Conservation (phyloP, 768 basidiomycete species). For the Amanita brunnescens region DNA sequence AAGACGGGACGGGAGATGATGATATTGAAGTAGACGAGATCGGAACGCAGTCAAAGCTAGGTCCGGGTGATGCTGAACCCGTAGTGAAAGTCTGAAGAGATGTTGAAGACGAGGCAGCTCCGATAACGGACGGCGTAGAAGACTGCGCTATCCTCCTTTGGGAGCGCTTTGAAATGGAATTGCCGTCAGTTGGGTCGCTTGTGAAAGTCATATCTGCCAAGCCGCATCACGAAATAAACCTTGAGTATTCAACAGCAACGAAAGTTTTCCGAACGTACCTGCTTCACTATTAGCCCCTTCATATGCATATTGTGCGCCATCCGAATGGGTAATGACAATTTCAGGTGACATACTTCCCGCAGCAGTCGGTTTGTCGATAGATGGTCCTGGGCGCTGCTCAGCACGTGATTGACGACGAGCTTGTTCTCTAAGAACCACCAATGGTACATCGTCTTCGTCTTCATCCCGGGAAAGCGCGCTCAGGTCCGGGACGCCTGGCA, state of each 20-base stretch:
- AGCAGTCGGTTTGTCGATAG: not conserved
- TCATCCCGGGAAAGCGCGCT: not conserved
- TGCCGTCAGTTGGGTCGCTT: not conserved
- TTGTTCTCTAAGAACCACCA: not conserved
- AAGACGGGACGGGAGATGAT: not conserved
- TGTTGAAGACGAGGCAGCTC: not conserved
- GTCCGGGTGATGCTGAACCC: not conserved
- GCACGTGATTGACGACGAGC: not conserved
- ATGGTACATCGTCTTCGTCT: slow-evolving; percentile 4
- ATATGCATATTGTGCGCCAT: not conserved
- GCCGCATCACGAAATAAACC: not conserved
- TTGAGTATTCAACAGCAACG: not conserved
- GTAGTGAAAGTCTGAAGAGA: not conserved
- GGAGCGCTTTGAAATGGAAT: not conserved
- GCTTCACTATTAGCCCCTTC: not conserved
- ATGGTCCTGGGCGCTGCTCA: not conserved
- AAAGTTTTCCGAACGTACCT: no score
- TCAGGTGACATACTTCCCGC: not conserved
- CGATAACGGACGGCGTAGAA: not conserved
- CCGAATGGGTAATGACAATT: not conserved
- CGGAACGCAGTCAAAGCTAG: not conserved
- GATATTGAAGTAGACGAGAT: not conserved
- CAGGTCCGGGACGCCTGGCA: not conserved
- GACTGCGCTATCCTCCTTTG: not conserved
- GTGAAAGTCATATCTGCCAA: not conserved